phyloP scores from a whole-genome alignment of 345 rosid genomes.

The Theobroma cacao region DNA sequence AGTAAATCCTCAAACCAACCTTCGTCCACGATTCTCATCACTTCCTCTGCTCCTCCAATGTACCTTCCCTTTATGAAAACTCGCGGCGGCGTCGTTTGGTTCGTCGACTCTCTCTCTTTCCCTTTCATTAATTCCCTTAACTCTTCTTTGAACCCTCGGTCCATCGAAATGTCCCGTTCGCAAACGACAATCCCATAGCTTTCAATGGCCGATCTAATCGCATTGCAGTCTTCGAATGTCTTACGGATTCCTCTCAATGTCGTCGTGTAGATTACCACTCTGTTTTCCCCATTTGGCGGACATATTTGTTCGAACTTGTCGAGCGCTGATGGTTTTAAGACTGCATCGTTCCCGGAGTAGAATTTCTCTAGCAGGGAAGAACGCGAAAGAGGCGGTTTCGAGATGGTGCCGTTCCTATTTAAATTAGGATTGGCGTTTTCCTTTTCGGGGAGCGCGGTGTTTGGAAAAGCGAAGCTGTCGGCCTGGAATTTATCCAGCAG shows the following conservation, averaged over 20 bases:
- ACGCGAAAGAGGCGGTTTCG: neutral
- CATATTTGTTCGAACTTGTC: slow-evolving; percentile 35
- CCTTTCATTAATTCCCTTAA: slow-evolving; percentile 45
- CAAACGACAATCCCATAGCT: slow-evolving; percentile 45
- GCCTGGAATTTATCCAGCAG: slow-evolving; percentile 36
- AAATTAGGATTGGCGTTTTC: slow-evolving; percentile 59
- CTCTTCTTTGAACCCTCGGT: slow-evolving; percentile 49
- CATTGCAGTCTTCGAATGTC: slow-evolving; percentile 82
- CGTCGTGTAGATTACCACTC: slow-evolving; percentile 76
- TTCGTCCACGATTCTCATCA: slow-evolving; percentile 57
- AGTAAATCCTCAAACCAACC: slow-evolving; percentile 60
- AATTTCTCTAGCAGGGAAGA: slow-evolving; percentile 8
- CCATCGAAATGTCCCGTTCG: slow-evolving; percentile 88
- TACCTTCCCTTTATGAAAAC: slow-evolving; percentile 75
- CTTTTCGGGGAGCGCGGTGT: slow-evolving; percentile 35
- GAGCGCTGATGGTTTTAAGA: slow-evolving; percentile 12
- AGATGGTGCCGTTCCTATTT: neutral
- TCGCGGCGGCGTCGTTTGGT: slow-evolving; percentile 50
- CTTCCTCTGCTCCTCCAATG: slow-evolving; percentile 90
- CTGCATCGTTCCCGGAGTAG: slow-evolving; percentile 17
- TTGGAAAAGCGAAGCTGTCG: slow-evolving; percentile 72
- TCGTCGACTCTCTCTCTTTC: slow-evolving; percentile 21
- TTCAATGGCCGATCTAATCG: slow-evolving; percentile 54
- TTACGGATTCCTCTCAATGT: slow-evolving; percentile 69
- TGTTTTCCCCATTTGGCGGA: slow-evolving; percentile 63